Evolutionary conservation across 2,329 filamentous ascomycete genomes (phyloP).

Genomic region (Exophiala sp.): DNA sequence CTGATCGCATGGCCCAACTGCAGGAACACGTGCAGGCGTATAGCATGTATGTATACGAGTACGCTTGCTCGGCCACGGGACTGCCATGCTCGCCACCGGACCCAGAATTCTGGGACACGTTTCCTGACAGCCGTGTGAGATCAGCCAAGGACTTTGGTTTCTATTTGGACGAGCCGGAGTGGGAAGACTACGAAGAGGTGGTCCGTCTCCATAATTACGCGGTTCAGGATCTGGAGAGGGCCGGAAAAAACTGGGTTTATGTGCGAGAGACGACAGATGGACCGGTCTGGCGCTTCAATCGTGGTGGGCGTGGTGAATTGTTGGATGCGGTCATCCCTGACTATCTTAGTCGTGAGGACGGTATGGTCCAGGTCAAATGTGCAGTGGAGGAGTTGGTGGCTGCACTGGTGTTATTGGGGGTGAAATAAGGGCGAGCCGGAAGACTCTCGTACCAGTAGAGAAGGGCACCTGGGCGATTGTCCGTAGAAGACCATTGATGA

Average conservation of each 20-base stretch:
- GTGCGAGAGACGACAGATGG: not conserved
- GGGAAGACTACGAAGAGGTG: constrained; percentile 4
- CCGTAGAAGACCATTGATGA: too few species aligned
- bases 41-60: constrained; percentile 8
- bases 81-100: constrained; percentile 1
- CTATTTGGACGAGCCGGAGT: constrained; percentile 1
- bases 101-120: constrained; percentile 4
- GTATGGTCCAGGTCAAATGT: not conserved
- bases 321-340: not conserved
- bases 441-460: not conserved
- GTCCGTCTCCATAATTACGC: constrained; percentile 3
- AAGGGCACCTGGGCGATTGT: too few species aligned
- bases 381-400: constrained; percentile 9
- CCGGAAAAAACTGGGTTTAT: not conserved
- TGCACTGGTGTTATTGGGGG: constrained; percentile 10
- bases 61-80: constrained; percentile 3
- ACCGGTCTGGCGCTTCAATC: constrained; percentile 5
- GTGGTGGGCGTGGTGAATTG: not conserved
- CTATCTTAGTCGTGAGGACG: not conserved
- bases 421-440: not conserved
- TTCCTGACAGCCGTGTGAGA: not conserved
- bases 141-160: constrained; percentile 11
- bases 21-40: constrained; percentile 14
- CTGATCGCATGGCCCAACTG: constrained; percentile 2
- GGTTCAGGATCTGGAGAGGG: constrained; percentile 2